A percentile compares a stretch with the other conserved stretches of the same genome.
phyloP scores from a whole-genome alignment of 139 green algal genomes.

The Raphidocelis subcapitata region DNA sequence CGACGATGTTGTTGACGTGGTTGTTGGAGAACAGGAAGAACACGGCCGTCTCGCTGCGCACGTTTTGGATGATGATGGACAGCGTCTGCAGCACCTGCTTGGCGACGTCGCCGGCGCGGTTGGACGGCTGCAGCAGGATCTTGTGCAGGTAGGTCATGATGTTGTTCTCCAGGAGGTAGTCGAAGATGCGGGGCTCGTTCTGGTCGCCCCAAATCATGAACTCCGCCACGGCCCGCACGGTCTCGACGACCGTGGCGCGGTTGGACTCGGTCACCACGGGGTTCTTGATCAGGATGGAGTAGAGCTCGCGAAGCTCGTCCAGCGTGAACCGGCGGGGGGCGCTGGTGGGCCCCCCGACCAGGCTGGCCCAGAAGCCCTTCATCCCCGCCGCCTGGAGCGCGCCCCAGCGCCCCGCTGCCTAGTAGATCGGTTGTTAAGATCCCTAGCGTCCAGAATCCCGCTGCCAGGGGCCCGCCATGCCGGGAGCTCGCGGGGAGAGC shows the following conservation, averaged over 20 bases:
- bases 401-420: too few relatives aligned
- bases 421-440: too few relatives aligned
- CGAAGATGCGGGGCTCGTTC: conserved; percentile 91
- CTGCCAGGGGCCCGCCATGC: too few relatives aligned
- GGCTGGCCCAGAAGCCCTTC: too few relatives aligned
- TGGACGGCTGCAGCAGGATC: conserved; percentile 78
- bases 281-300: conserved; percentile 55
- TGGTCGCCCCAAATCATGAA: conserved; percentile 99
- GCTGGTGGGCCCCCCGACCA: too few relatives aligned
- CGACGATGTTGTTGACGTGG: conserved; percentile 95
- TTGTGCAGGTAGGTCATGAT: conserved; percentile 85
- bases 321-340: conserved; percentile 44
- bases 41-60: conserved; percentile 82
- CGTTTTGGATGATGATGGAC: conserved; percentile 96
- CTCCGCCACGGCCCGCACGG: conserved; percentile 90
- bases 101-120: conserved; percentile 78
- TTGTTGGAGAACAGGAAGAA: conserved; percentile 98
- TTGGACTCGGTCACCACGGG: conserved; percentile 52
- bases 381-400: too few relatives aligned
- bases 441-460: too few relatives aligned
- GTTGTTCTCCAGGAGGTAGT: conserved; percentile 96
- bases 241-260: conserved; percentile 81
- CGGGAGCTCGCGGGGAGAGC: too few relatives aligned
- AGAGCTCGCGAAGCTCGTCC: conserved; percentile 60
- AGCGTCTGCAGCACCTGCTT: conserved; percentile 89